phyloP scores from a whole-genome alignment of 805 yeast species.

The Maudiozyma serrabonitensis region DNA sequence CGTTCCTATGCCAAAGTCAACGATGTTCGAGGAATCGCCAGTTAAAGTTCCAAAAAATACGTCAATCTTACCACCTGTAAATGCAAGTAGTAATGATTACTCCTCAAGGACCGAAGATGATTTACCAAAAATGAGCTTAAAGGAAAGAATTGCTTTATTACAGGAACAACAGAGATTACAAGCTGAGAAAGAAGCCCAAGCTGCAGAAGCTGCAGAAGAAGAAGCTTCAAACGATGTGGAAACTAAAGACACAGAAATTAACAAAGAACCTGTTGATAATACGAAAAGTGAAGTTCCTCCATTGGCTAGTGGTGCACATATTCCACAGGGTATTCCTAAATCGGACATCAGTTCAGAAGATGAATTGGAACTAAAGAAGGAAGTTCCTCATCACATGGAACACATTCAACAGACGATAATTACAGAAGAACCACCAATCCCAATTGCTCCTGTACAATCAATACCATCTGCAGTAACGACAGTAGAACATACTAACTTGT shows the following conservation, averaged over 20 bases:
- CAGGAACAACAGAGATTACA: conserved; percentile 78
- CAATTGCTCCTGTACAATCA: neutral
- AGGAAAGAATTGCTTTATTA: conserved; percentile 76
- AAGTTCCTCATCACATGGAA: too few relatives aligned
- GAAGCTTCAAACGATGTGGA: neutral
- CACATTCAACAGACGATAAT: too few relatives aligned
- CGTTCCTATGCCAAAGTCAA: conserved; percentile 9
- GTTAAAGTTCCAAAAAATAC: neutral
- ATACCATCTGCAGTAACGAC: neutral
- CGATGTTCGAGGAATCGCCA: conserved; percentile 3
- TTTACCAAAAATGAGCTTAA: conserved; percentile 69
- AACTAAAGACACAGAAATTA: neutral
- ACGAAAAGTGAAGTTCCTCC: neutral
- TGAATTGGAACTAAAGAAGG: too few relatives aligned
- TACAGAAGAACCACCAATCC: neutral
- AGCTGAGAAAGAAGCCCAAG: conserved; percentile 46
- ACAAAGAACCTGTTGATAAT: neutral
- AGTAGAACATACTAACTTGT: neutral
- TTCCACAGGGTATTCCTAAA: neutral
- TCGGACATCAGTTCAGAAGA: too few relatives aligned
- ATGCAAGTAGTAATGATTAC: conserved; percentile 4
- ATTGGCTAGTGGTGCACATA: neutral
- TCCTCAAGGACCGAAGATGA: conserved; percentile 32
- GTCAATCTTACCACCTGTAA: conserved; percentile 5
- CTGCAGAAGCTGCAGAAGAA: neutral